Evolutionary conservation across 2,329 filamentous ascomycete species (phyloP), one percentile per base, ranked within the genome.

Genomic region (Seiridium unicorne): DNA sequence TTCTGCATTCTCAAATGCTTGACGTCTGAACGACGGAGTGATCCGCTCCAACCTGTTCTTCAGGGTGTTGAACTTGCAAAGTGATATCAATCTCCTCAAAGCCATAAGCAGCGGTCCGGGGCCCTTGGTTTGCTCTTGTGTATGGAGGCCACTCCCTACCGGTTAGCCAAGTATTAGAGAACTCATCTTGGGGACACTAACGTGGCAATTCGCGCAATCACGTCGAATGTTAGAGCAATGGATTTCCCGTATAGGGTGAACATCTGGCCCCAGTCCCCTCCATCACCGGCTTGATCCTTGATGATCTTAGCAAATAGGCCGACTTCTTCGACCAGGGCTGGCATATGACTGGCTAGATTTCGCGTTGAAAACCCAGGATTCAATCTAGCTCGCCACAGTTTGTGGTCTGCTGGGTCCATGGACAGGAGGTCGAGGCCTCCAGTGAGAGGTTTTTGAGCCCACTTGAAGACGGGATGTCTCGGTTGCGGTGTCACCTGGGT

Each of bases 191-290:
- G 3, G 46, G 18, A 31, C 31, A 62, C 65, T 63, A 54, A 65
- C 65, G 65, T 10, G 2, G 60, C 46, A 7, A 49, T 11, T 40
- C 60, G 44, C 46, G 55, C 55, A 26, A 67, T 67, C 4, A 67
- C 58, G 44, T 66, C 62, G 31, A 62, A 64, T 1, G 58, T 65
- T 2, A 65, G 38, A 40, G 31, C 48, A 1, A 65, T 32, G 1
- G 62, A 60, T 7, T 46, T 61, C 1, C 64, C 61, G 13, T 62
- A 61, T 18, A 67, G 13, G 0, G 61, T 32, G 35, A 65, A 67
- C 8, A 60, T 7, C 2, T 58, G 47, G 2, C 65, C 64, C 8
- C 31, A 67, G 3, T 5, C 40, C 0, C 35, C 18, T 34, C 63
- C 48, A 1, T 18, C 10, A 1, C 63, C 63, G 2, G 60, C 63